Evolutionary conservation across 805 yeast genomes (phyloP), one percentile per base, ranked within the genome.

Genomic region (Vanderwaltozyma verrucispora): DNA sequence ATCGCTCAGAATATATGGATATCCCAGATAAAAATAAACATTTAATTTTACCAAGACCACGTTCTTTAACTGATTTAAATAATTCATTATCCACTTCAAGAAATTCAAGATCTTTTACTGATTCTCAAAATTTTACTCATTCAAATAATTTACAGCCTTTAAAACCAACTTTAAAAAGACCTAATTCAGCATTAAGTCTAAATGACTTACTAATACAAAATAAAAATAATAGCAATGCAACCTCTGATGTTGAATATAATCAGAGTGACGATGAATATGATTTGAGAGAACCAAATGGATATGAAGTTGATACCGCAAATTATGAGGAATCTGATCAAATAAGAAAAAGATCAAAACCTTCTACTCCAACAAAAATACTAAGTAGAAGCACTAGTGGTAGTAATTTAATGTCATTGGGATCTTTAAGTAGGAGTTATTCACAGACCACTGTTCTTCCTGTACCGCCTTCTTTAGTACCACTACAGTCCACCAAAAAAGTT

Each of bases 341-440:
- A 6, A 48, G 56, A 30, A 53, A 54, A 38, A 54, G 45, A 32
- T 54, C 60, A 11, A 49, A 48, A 33, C 47, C 58, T 1, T 40
- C 53, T 0, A 55, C 58, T 3, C 60, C 60, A 11, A 49, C 50
- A 2, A 32, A 42, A 16, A 37, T 33, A 15, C 23, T 51, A 18
- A 54, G 58, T 35, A 46, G 59, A 27, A 46, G 52, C 13, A 36
- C 45, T n/a, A 54, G 58, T 36, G 35, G 41, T 27, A 42, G 49
- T 2, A 50, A 42, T 34, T 30, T 54, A 21, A 24, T 31, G 13
- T 10, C 19, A 14, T 4, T 21, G 19, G 24, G 25, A 14, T 11
- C 10, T 13, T 24, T 28, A 7, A 30, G 26, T 20, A 14, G 10
- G 10, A 24, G 12, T 30, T 19, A 3, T 12, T 26, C 13, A 12